Evolutionary conservation across 495 filamentous ascomycete genomes (phyloP).

Genomic region (Niebla homalea): DNA sequence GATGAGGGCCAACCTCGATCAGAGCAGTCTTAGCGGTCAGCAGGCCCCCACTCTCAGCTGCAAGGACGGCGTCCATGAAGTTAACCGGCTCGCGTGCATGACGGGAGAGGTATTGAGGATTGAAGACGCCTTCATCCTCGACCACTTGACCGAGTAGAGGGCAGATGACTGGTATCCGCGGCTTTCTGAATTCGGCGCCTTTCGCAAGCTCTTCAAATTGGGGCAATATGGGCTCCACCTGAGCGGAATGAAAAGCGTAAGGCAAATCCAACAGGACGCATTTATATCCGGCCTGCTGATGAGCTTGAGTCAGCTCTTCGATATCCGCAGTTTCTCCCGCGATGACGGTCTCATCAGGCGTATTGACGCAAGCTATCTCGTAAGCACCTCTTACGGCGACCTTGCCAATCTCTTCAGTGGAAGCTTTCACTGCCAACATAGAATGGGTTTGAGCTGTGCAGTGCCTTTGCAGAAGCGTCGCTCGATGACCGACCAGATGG

Average conservation of each 20-base stretch:
- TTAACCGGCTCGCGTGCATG: constrained; percentile 14
- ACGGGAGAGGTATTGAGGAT: constrained; percentile 9
- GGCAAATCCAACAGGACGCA: constrained; percentile 46
- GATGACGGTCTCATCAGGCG: constrained; percentile 19
- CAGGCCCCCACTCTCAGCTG: constrained; percentile 1
- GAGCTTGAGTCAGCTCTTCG: constrained; percentile 38
- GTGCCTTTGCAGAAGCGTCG: constrained; percentile 48
- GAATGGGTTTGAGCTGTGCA: constrained; percentile 49
- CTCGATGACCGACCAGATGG: constrained; percentile 55
- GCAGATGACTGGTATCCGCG: constrained; percentile 53
- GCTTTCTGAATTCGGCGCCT: constrained; percentile 43
- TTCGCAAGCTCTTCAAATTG: constrained; percentile 46
- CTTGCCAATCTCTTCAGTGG: constrained; percentile 20
- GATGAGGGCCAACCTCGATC: constrained; percentile 16
- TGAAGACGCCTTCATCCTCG: constrained; percentile 6
- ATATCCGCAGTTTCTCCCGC: constrained; percentile 5
- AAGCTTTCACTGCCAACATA: constrained; percentile 32
- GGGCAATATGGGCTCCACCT: constrained; percentile 63
- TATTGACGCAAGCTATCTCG: constrained; percentile 25
- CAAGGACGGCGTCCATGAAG: constrained; percentile 12
- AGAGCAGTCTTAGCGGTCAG: constrained; percentile 9
- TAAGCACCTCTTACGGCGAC: constrained; percentile 17
- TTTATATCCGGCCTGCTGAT: constrained; percentile 34
- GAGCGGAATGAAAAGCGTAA: constrained; percentile 69
- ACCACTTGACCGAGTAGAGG: constrained; percentile 51